Base-by-base conservation (phyloP, 805 yeast species). In the Scheffersomyces amazonensis region DNA sequence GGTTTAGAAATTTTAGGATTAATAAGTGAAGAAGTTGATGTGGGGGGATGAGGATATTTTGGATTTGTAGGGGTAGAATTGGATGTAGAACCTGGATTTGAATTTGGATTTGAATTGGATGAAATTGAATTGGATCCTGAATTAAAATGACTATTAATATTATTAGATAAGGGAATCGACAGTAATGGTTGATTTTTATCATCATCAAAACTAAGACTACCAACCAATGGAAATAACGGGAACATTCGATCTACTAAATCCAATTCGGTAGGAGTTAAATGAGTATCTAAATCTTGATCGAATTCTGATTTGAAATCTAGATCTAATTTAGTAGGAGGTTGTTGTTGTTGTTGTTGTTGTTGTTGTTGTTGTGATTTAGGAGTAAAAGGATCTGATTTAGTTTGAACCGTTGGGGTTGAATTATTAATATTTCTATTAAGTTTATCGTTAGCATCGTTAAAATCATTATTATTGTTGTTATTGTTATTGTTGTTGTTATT, bases 191-290 rank as follows among this genome's bases (percentile, higher is more conserved):
- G 54, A 27, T 62, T 52, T 32, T 56, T 56, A 42, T 56, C 60
- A 27, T 58, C 53, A 22, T 67, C 69, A 40, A 69, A 67, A 24
- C 66, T 60, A 31, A 51, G 47, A 30, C 53, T 49, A 6, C 73
- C 75, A 13, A 69, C 65, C 39, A 69, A 51, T 3, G 75, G 73
- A 34, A 68, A 68, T 16, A 69, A 56, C 3, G 75, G 75, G 40
- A 66, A 68, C 62, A 64, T 62, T 34, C 54, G 53, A 34, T 62
- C 66, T 38, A 58, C 56, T 33, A 53, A 36, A 33, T 61, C 64
- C 36, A 56, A 43, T 21, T 54, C 58, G 2, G 50, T 31, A 1
- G 45, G 41, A 24, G 34, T 32, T 9, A 41, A 25, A 25, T 41
- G 37, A 9, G 37, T 17, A 11, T 37, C 41, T 15, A 21, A 28